Evolutionary conservation across 305 asterid species (phyloP).

Genomic region (Striga hermonthica): DNA sequence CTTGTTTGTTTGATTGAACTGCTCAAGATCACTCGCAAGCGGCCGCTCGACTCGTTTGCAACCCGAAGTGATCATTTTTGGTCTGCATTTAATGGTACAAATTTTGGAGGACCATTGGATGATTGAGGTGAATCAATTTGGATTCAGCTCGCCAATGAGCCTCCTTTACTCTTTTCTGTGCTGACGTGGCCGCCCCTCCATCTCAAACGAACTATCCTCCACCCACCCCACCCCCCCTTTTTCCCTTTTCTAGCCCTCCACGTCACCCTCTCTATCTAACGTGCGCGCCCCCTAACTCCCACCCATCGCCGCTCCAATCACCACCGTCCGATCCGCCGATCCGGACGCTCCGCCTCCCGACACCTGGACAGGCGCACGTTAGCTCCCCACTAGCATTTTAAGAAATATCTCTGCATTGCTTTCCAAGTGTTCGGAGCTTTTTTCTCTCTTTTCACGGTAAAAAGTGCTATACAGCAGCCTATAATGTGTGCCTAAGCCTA

Average conservation of each 20-base stretch:
- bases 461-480: not conserved
- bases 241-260: conserved; percentile 29
- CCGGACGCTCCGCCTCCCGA: conserved; percentile 19
- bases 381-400: conserved; percentile 30
- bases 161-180: too few relatives aligned
- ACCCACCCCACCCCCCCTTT: not conserved
- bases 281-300: conserved; percentile 25
- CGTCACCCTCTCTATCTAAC: conserved; percentile 32
- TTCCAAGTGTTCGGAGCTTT: conserved; percentile 6
- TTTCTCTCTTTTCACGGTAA: not conserved
- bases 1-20: too few relatives aligned
- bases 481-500: not conserved
- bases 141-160: too few relatives aligned
- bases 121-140: too few relatives aligned
- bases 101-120: too few relatives aligned
- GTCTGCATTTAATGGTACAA: too few relatives aligned
- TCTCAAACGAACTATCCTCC: conserved; percentile 27
- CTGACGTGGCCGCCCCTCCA: too few relatives aligned
- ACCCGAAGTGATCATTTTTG: too few relatives aligned
- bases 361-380: conserved; percentile 29
- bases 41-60: too few relatives aligned
- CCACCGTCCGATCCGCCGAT: not conserved
- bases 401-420: conserved; percentile 30
- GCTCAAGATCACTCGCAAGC: too few relatives aligned
- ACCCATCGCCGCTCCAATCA: not conserved